phyloP scores from a whole-genome alignment of 1,139 yeast species.

The Pneumocystis jirovecii region DNA sequence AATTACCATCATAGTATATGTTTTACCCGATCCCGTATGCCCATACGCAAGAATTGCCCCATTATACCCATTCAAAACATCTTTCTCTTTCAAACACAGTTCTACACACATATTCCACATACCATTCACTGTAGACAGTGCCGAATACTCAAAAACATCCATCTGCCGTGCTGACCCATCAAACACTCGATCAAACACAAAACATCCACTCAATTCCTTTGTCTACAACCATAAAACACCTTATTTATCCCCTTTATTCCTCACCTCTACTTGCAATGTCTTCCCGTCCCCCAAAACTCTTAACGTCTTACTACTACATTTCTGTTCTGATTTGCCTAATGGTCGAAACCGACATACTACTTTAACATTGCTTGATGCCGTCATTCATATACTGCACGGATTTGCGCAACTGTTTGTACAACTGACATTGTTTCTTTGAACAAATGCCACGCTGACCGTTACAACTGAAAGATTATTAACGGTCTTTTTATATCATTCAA shows the following conservation, averaged over 20 bases:
- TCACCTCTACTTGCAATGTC: conserved; percentile 16
- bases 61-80: conserved; percentile 59
- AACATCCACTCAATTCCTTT: conserved; percentile 29
- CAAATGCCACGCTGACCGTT: background rate
- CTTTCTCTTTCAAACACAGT: background rate
- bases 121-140: conserved; percentile 40
- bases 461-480: too few relatives aligned
- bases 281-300: conserved; percentile 24
- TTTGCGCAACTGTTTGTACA: background rate
- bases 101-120: background rate
- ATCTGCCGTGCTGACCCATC: conserved; percentile 35
- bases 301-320: conserved; percentile 16
- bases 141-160: conserved; percentile 50
- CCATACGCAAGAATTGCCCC: conserved; percentile 82
- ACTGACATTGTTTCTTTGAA: background rate
- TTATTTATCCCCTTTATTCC: background rate
- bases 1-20: conserved; percentile 54
- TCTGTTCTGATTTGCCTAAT: conserved; percentile 26
- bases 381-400: background rate
- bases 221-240: conserved; percentile 6
- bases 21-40: conserved; percentile 78
- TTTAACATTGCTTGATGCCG: conserved; percentile 9
- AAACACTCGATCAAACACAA: conserved; percentile 57
- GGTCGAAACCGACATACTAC: conserved; percentile 53
- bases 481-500: too few relatives aligned